These are phyloP conservation scores for Ustilaginoidea virens DNA, from an alignment of 2,329 filamentous ascomycete genomes.

Conservation along the genomic window DNA sequence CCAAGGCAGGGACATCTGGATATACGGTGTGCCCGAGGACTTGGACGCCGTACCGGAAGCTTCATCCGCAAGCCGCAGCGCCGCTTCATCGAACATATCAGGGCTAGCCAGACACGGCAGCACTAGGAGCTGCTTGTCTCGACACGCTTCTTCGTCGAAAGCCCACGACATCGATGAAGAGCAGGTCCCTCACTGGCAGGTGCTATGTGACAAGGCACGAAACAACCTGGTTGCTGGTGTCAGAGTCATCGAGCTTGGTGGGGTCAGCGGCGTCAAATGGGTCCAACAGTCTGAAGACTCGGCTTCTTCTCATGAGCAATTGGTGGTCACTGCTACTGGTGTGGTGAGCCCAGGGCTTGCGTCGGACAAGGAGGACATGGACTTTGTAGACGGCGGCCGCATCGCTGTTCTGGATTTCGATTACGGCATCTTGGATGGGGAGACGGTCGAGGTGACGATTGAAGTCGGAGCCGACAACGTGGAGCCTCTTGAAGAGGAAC, in stretches of 20 bases:
- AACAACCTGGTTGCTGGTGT: constrained; percentile 57
- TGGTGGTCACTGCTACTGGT: constrained; percentile 60
- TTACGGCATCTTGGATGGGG: constrained; percentile 41
- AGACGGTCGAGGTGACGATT: constrained; percentile 44
- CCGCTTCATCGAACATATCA: constrained; percentile 7
- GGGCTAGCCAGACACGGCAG: constrained; percentile 16
- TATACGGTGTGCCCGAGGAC: constrained; percentile 65
- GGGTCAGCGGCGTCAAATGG: constrained; percentile 57
- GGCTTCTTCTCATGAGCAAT: constrained; percentile 34
- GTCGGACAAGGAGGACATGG: constrained; percentile 54
- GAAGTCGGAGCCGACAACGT: constrained; percentile 59
- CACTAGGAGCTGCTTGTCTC: constrained; percentile 13
- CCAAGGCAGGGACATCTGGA: constrained; percentile 55
- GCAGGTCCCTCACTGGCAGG: constrained; percentile 50
- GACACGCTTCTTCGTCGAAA: constrained; percentile 17
- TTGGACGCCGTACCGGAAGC: constrained; percentile 45
- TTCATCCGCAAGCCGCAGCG: constrained; percentile 8
- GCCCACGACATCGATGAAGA: constrained; percentile 14
- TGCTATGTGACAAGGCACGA: constrained; percentile 49
- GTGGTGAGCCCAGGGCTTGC: constrained; percentile 41
- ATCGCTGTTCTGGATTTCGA: constrained; percentile 62
- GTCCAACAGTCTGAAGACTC: constrained; percentile 39
- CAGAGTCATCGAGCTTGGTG: constrained; percentile 48
- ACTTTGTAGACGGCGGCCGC: constrained; percentile 66
- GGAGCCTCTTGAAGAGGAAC: constrained; percentile 57